These are phyloP conservation scores for Anthoceros angustus DNA, from an alignment of 225 moss, liverwort and hornwort genomes.

Conservation along the genomic window DNA sequence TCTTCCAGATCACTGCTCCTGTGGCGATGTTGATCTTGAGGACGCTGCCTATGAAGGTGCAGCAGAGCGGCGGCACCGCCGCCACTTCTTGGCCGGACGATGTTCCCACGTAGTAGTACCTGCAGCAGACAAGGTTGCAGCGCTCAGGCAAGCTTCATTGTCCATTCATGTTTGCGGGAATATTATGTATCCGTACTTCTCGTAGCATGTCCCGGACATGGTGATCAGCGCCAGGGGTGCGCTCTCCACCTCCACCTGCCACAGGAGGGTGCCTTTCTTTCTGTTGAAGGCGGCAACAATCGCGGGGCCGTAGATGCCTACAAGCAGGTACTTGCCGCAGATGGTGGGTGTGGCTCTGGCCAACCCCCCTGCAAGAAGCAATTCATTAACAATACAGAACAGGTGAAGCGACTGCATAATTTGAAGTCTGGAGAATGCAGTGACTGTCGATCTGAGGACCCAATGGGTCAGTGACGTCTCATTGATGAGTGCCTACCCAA, in stretches of 20 bases:
- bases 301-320: slow-evolving; percentile 11
- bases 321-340: slow-evolving; percentile 5
- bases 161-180: too few species aligned
- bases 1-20: background rate
- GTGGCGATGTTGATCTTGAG: background rate
- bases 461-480: too few species aligned
- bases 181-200: slow-evolving; percentile 7
- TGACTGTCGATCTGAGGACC: too few species aligned
- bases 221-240: slow-evolving; percentile 8
- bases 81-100: slow-evolving; percentile 19
- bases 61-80: background rate
- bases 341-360: slow-evolving; percentile 9
- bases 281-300: slow-evolving; percentile 10
- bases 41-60: slow-evolving; percentile 7
- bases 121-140: background rate
- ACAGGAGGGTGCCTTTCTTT: slow-evolving; percentile 5
- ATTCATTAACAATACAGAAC: too few species aligned
- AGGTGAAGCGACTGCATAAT: too few species aligned
- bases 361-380: background rate
- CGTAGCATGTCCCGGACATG: slow-evolving; percentile 10
- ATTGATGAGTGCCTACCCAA: too few species aligned
- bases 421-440: too few species aligned
- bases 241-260: slow-evolving; percentile 3
- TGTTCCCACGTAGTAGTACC: slow-evolving; percentile 17
- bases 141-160: too few species aligned